phyloP scores from a whole-genome alignment of 2,329 filamentous ascomycete genomes.

The Xylariomycetidae sp. region DNA sequence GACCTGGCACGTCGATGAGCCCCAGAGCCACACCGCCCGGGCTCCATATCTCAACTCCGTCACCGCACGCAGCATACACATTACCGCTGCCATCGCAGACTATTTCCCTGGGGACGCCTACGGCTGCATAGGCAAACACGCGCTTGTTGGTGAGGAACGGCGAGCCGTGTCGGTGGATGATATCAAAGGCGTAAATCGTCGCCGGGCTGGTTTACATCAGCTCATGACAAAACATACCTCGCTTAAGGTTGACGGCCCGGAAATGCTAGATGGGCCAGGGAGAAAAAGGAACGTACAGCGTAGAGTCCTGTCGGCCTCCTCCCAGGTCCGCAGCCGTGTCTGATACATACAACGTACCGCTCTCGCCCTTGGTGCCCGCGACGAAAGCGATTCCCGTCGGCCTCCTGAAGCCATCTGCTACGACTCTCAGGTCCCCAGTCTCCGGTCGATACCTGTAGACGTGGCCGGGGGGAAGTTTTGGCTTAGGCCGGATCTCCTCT shows the following conservation, averaged over 20 bases:
- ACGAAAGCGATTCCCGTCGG: constrained; percentile 38
- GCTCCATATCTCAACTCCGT: constrained; percentile 47
- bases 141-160: constrained; percentile 44
- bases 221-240: too few species aligned
- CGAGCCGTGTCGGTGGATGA: constrained; percentile 30
- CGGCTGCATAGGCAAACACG: constrained; percentile 45
- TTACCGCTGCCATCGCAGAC: constrained; percentile 38
- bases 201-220: constrained; percentile 28
- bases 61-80: constrained; percentile 42
- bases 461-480: constrained; percentile 42
- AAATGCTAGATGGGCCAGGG: too few species aligned
- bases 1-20: constrained; percentile 32
- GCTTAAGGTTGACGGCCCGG: too few species aligned
- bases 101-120: constrained; percentile 40
- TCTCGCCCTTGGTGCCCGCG: too few species aligned
- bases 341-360: constrained; percentile 37
- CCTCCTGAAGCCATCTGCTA: constrained; percentile 41
- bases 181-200: constrained; percentile 45
- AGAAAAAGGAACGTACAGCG: too few species aligned
- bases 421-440: constrained; percentile 37
- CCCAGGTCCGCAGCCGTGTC: constrained; percentile 34
- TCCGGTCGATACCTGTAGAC: constrained; percentile 42
- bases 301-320: too few species aligned
- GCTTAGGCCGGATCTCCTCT: constrained; percentile 37
- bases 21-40: constrained; percentile 39